Conservation (phyloP, 2,329 filamentous ascomycete genomes). For the Rhexocercosporidium sp. region DNA sequence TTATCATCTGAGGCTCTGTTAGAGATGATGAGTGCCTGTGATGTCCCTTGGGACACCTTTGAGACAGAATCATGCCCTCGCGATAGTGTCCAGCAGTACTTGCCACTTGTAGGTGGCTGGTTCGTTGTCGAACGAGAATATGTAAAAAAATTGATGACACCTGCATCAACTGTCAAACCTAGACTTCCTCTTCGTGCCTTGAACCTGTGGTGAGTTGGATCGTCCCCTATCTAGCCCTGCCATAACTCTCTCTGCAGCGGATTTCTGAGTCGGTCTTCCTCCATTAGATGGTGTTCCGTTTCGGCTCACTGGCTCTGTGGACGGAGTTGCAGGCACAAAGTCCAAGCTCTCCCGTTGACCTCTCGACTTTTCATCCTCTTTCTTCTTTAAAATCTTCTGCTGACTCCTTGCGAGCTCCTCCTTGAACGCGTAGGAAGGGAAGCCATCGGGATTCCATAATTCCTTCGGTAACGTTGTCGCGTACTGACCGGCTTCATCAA, state of each 20-base stretch:
- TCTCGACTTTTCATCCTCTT: constrained; percentile 40
- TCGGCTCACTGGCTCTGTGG: constrained; percentile 32
- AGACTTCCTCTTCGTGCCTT: constrained; percentile 42
- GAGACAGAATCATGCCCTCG: neutral
- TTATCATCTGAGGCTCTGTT: neutral
- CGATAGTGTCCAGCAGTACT: neutral
- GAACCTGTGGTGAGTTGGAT: constrained; percentile 40
- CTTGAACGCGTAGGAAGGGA: constrained; percentile 61
- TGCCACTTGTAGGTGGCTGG: neutral
- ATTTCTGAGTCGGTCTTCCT: constrained; percentile 34
- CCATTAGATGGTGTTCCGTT: constrained; percentile 31
- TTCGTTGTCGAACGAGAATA: neutral
- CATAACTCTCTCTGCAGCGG: constrained; percentile 43
- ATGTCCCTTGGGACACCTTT: neutral
- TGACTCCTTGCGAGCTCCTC: constrained; percentile 56
- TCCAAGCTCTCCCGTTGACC: constrained; percentile 41
- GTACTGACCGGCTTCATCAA: constrained; percentile 65
- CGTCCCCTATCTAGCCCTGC: constrained; percentile 41
- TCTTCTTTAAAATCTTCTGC: constrained; percentile 39
- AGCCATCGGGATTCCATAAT: constrained; percentile 62
- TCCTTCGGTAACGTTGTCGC: constrained; percentile 61
- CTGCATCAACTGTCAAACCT: constrained; percentile 42
- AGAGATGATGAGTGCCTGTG: neutral
- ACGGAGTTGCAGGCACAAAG: constrained; percentile 40
- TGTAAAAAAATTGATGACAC: neutral